Conservation (phyloP, 169 alveolate genomes). For the Eimeria brunetti region DNA sequence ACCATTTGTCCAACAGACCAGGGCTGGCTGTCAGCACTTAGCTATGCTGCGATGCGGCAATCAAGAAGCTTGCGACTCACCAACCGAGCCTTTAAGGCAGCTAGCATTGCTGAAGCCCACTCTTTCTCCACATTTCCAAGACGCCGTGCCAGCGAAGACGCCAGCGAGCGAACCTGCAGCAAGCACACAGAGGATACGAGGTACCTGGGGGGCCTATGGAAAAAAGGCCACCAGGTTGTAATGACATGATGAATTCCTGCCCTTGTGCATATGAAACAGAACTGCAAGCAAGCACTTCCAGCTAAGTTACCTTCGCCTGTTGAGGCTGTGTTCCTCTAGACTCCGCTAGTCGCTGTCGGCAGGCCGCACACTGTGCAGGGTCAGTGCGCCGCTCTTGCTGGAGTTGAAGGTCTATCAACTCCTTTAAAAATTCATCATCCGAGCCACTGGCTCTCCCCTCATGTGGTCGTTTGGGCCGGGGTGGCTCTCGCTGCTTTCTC, state of each 20-base stretch:
- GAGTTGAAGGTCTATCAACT: conserved; percentile 66
- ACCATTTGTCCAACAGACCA: neutral
- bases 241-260: neutral
- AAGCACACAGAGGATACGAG: neutral
- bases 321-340: conserved; percentile 65
- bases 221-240: neutral
- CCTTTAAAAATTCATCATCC: conserved; percentile 70
- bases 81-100: conserved; percentile 67
- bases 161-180: conserved; percentile 62
- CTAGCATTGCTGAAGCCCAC: conserved; percentile 67
- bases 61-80: conserved; percentile 15
- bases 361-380: conserved; percentile 44
- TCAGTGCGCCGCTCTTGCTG: conserved; percentile 51
- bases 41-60: neutral
- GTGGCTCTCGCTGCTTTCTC: conserved; percentile 37
- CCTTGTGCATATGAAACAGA: neutral
- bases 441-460: conserved; percentile 39
- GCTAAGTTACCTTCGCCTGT: conserved; percentile 51
- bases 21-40: neutral
- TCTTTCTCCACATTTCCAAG: conserved; percentile 75
- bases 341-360: conserved; percentile 60
- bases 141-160: conserved; percentile 72
- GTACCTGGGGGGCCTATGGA: neutral
- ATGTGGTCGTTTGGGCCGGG: conserved; percentile 29
- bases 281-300: neutral